Evolutionary conservation across 1,139 yeast genomes (phyloP), one percentile per base, ranked within the genome.

Genomic region (Lodderomyces theae): DNA sequence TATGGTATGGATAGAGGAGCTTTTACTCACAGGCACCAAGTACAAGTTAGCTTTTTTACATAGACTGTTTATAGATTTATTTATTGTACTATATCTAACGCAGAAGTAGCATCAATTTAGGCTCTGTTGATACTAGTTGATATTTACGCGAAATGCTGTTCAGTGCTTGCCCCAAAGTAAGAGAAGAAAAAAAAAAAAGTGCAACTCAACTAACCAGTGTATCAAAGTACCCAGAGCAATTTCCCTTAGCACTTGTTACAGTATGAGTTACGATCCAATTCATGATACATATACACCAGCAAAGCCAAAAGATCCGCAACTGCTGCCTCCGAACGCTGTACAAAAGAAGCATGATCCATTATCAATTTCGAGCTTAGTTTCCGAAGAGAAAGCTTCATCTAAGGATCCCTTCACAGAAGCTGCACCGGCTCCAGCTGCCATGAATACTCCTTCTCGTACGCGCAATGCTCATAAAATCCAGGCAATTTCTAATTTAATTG

Each of bases 201-300:
- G 5, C 29, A 25, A 25, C 9, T 21, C 23, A 21, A 21, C 9
- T 6, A 16, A 10, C n/a, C 4, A n/a, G 8, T n/a, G 16, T 25
- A 4, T 12, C 13, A 25, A 25, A n/a, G 13, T n/a, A 25, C 9
- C 29, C 12, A 25, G 16, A n/a, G 29, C 31, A 28, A 15, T n/a
- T 3, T 8, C 31, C 18, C 5, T 24, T n/a, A 32, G 15, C 12
- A 13, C 4, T 4, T 9, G 25, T 31, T 13, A n/a, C 15, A 47
- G 19, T 15, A 62, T 62, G 67, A 61, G 58, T 47, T 62, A 62
- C 56, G 66, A 62, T 47, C 67, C 67, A 9, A 58, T 61, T 11
- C 65, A 61, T 45, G 67, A 62, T 39, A 61, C 56, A 2, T 53
- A 50, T 39, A 51, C 50, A 7, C 47, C 51, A 2, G 32, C 49